A percentile compares a stretch with the other conserved stretches of the same genome.
Evolutionary conservation across 2,329 filamentous ascomycete species (phyloP).

Genomic region (Colletotrichum sp.): DNA sequence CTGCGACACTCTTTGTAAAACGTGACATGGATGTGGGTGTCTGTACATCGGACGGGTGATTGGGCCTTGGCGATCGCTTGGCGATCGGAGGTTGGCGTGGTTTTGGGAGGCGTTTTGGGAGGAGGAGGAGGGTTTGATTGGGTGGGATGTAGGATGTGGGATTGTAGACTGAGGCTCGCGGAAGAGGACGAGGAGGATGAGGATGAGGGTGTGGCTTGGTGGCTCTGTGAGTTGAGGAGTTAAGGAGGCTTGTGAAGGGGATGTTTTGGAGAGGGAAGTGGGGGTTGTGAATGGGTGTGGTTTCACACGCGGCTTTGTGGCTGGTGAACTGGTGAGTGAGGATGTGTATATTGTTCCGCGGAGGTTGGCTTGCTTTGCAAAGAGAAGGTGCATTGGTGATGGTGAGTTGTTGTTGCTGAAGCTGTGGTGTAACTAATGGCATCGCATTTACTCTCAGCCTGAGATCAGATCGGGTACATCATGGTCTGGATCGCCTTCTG

Average conservation of each 20-base stretch:
- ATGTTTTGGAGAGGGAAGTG: background rate
- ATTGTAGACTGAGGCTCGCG: background rate
- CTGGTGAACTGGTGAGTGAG: background rate
- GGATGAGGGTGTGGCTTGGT: background rate
- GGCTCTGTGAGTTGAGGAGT: background rate
- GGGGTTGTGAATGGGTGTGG: background rate
- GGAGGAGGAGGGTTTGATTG: background rate
- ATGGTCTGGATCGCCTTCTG: background rate
- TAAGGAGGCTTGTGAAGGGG: background rate
- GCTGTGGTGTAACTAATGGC: background rate
- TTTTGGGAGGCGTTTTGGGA: background rate
- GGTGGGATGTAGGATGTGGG: background rate
- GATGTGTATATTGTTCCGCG: background rate
- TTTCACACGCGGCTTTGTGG: background rate
- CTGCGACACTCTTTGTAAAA: constrained; percentile 8
- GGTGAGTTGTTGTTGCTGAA: background rate
- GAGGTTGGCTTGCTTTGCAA: rapidly evolving
- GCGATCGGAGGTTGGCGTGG: background rate
- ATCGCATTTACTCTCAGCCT: background rate
- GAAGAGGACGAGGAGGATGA: background rate
- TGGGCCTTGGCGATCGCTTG: background rate
- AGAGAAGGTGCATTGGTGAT: rapidly evolving
- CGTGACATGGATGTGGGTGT: background rate
- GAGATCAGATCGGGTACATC: rapidly evolving
- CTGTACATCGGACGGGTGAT: background rate